phyloP scores from a whole-genome alignment of 805 yeast genomes.

The Wickerhamomyces subpelliculosus region DNA sequence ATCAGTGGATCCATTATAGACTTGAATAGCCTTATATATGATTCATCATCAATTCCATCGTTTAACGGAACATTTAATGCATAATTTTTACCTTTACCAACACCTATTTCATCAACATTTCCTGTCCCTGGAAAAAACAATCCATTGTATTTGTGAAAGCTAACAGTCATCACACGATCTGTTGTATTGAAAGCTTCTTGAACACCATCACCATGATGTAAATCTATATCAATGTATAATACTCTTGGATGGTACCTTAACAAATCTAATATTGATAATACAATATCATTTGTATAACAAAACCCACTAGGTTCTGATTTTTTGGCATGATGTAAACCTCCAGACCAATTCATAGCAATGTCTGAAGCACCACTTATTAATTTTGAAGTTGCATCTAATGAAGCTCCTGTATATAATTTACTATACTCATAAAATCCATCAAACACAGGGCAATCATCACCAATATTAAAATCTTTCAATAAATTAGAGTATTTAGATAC shows the following conservation, averaged over 20 bases:
- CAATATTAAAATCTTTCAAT: constrained; percentile 79
- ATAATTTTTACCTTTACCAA: constrained; percentile 83
- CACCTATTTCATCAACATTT: constrained; percentile 79
- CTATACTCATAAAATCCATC: constrained; percentile 93
- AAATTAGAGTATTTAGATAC: constrained; percentile 55
- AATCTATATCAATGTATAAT: constrained; percentile 86
- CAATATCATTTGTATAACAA: constrained; percentile 93
- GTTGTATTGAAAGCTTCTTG: constrained; percentile 95
- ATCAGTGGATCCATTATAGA: constrained; percentile 87
- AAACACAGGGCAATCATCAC: constrained; percentile 88
- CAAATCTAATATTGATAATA: constrained; percentile 76
- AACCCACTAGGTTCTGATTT: constrained; percentile 92
- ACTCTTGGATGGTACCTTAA: constrained; percentile 89
- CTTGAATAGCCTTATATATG: constrained; percentile 69
- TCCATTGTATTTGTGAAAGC: constrained; percentile 90
- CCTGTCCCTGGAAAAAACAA: constrained; percentile 98
- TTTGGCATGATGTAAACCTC: constrained; percentile 95
- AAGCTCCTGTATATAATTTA: constrained; percentile 86
- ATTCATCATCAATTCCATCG: constrained; percentile 93
- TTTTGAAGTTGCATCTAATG: constrained; percentile 87
- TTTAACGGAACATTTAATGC: constrained; percentile 87
- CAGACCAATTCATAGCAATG: constrained; percentile 94
- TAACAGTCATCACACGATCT: constrained; percentile 93
- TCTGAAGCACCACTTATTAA: constrained; percentile 82
- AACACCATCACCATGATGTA: constrained; percentile 97